Percentiles rank a stretch among this genome's conserved stretches.
Evolutionary conservation across 495 filamentous ascomycete species (phyloP).

Genomic region (Hypomontagnella submonticulosa): DNA sequence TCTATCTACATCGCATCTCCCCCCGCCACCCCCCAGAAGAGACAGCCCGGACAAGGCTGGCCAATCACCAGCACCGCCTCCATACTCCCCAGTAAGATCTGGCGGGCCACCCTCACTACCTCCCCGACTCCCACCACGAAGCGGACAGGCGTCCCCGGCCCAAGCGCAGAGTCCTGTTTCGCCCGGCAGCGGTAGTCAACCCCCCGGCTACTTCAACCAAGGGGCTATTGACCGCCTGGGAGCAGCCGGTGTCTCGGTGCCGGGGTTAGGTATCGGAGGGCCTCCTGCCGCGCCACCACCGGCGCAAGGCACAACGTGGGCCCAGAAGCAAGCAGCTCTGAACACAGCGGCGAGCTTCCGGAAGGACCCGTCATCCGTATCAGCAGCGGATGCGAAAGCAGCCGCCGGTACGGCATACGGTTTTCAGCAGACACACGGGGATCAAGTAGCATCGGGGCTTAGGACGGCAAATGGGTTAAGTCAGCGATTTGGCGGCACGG

Average conservation of each 20-base stretch:
- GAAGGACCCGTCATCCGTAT: slow-evolving; percentile 68
- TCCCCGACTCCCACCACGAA: slow-evolving; percentile 65
- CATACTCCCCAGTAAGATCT: slow-evolving; percentile 56
- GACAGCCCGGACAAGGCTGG: slow-evolving; percentile 54
- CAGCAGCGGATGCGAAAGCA: slow-evolving; percentile 62
- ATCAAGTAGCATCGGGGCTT: slow-evolving; percentile 74
- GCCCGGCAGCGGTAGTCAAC: slow-evolving; percentile 47
- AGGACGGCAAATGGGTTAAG: slow-evolving; percentile 67
- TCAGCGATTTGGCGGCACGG: slow-evolving; percentile 57
- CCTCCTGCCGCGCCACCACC: slow-evolving; percentile 40
- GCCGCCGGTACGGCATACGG: slow-evolving; percentile 72
- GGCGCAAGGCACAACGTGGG: slow-evolving; percentile 66
- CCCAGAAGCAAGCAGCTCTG: slow-evolving; percentile 70
- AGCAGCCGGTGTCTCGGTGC: slow-evolving; percentile 83
- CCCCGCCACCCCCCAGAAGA: slow-evolving; percentile 73
- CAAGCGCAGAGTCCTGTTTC: slow-evolving; percentile 52
- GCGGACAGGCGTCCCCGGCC: slow-evolving; percentile 63
- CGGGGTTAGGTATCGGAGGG: slow-evolving; percentile 77
- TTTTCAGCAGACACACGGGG: slow-evolving; percentile 78
- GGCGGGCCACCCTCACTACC: slow-evolving; percentile 79
- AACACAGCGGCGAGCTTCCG: slow-evolving; percentile 65
- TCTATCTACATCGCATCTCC: slow-evolving; percentile 72
- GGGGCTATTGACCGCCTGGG: slow-evolving; percentile 73
- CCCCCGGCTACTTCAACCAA: slow-evolving; percentile 68
- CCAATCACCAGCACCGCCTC: slow-evolving; percentile 42